Conservation (phyloP, 768 basidiomycete species). For the Mycena galericulata region DNA sequence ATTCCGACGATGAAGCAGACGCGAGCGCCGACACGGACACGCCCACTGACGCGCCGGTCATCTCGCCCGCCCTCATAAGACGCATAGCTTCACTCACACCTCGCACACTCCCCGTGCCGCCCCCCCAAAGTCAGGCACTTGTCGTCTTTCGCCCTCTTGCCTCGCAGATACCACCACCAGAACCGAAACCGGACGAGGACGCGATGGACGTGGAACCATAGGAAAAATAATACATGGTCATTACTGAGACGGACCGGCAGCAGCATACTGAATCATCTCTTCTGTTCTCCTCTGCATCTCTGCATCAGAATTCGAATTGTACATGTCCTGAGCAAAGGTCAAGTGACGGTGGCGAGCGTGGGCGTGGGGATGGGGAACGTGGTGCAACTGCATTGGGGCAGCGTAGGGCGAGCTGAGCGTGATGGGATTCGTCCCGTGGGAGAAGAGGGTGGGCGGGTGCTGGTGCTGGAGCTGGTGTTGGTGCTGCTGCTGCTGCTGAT, state of each 20-base stretch:
- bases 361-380: conserved; percentile 83
- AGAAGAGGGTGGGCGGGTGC: conserved; percentile 18
- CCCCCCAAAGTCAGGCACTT: conserved; percentile 57
- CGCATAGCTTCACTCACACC: conserved; percentile 51
- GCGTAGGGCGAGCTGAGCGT: conserved; percentile 71
- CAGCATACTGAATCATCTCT: conserved; percentile 62
- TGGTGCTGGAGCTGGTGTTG: conserved; percentile 17
- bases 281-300: conserved; percentile 57
- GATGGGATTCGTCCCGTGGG: conserved; percentile 43
- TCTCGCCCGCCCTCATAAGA: conserved; percentile 60
- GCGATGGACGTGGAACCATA: conserved; percentile 66
- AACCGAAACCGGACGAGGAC: conserved; percentile 45
- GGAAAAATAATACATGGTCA: conserved; percentile 33
- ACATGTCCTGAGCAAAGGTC: conserved; percentile 51
- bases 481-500: conserved; percentile 23
- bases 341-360: conserved; percentile 81
- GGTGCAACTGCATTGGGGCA: conserved; percentile 72
- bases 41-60: conserved; percentile 42
- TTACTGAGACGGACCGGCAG: conserved; percentile 42
- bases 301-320: conserved; percentile 48
- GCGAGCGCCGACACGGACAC: conserved; percentile 48
- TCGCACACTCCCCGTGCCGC: conserved; percentile 35
- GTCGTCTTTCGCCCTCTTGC: conserved; percentile 63
- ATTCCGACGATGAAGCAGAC: conserved; percentile 59
- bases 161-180: conserved; percentile 29